Base-by-base conservation (phyloP, 2,329 filamentous ascomycete genomes). In the Graphiopsis chlorocephala region DNA sequence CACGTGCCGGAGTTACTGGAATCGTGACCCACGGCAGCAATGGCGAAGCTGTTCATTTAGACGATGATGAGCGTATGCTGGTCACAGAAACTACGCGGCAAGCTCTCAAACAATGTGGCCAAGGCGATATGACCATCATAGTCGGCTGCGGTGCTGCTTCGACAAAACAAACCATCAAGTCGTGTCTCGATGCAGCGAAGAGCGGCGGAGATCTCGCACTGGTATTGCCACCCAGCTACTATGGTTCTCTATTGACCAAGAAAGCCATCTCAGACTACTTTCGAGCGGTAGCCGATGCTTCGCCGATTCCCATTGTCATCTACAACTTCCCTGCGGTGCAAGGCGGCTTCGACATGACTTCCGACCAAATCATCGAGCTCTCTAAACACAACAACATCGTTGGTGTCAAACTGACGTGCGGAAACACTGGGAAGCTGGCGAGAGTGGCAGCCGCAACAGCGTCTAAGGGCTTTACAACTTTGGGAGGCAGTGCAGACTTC, bases 21-120 rank as follows among this genome's bases (percentile, higher is more conserved):
- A 83, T 94, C 55, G 89, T 90, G 57, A 91, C 89, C 12, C 90
- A 93, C 75, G 91, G 91, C 55, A 92, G 89, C 73, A 94, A 94
- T 73, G 91, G 91, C 71, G 91, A 95, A 80, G 90, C 91, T 8
- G 90, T 93, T 14, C 90, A 93, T 73, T 83, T 94, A 35, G 87
- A 88, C 50, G 88, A 88, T 71, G 80, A 84, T 26, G 91, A 94
- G 78, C 86, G 90, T 65, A 84, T 85, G 56, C 79, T 86, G 60
- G 86, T 94, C 71, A 93, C 89, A 7, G 80, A 80, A 59, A 86
- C 88, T 35, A 93, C 90, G 1, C 87, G 91, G 47, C 83, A 85
- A 67, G 89, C 90, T 15, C 82, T 93, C 52, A 85, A 91, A 73
- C 81, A 83, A 12, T 85, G 86, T 33, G 89, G 90, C 2, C 91